Evolutionary conservation across 176 grass and related monocot species (phyloP).

Genomic region (Rhipidocladum racemiflorum): DNA sequence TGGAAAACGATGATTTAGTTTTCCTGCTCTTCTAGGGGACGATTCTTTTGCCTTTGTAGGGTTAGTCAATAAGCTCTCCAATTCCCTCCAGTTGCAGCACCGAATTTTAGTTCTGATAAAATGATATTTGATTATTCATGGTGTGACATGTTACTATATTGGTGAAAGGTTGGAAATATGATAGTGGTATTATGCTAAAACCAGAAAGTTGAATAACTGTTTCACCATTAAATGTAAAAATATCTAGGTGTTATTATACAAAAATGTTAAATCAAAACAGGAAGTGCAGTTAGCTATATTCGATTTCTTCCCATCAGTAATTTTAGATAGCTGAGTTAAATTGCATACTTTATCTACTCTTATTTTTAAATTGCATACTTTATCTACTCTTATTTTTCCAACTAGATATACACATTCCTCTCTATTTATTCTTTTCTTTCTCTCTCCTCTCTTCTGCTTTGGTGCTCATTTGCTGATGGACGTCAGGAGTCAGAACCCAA

Average conservation of each 20-base stretch:
- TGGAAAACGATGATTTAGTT: background rate
- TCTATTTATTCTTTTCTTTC: conserved; percentile 61
- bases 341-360: conserved; percentile 45
- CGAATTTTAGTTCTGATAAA: background rate
- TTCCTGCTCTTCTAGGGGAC: background rate
- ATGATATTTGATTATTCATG: background rate
- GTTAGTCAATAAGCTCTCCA: conserved; percentile 1
- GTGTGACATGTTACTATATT: background rate
- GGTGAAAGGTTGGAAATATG: background rate
- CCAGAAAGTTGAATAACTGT: background rate
- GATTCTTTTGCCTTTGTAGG: background rate
- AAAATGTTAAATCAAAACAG: background rate
- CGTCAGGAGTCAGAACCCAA: conserved; percentile 93
- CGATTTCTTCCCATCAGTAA: conserved; percentile 21
- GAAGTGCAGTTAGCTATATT: conserved; percentile 32
- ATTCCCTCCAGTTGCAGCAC: background rate
- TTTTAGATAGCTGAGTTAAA: conserved; percentile 38
- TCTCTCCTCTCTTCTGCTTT: conserved; percentile 47
- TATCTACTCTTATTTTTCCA: conserved; percentile 47
- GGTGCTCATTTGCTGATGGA: conserved; percentile 41
- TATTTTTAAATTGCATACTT: conserved; percentile 40
- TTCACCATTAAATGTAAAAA: background rate
- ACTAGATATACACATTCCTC: conserved; percentile 49
- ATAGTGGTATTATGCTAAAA: background rate
- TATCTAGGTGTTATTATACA: background rate